Conservation (phyloP, 2,329 filamentous ascomycete species). For the Pseudogymnoascus sp. region DNA sequence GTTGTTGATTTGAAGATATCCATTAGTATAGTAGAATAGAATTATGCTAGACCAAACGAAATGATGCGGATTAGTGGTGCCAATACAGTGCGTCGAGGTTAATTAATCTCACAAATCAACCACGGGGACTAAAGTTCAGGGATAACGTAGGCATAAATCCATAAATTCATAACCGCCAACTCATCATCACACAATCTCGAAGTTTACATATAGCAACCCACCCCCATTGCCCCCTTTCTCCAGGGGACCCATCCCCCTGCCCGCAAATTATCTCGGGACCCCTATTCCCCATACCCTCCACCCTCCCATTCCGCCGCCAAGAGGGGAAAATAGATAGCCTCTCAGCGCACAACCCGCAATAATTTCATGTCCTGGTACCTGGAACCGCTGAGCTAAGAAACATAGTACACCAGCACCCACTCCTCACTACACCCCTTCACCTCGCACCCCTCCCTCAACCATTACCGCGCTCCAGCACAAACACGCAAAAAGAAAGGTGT, state of each 20-base stretch:
- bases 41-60: not conserved
- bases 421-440: not conserved
- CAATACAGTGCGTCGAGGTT: not conserved
- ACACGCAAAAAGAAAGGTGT: conserved; percentile 1
- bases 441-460: not conserved
- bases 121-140: not conserved
- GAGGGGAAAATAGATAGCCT: not conserved
- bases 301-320: not conserved
- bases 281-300: not conserved
- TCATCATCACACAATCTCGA: not conserved
- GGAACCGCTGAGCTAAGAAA: not conserved
- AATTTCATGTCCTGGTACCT: not conserved
- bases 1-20: not conserved
- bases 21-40: conserved; percentile 4
- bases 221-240: not conserved
- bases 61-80: not conserved
- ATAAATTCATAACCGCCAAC: not conserved
- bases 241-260: not conserved
- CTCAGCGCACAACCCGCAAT: not conserved
- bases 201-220: not conserved
- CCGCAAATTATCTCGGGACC: not conserved
- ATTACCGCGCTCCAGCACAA: not conserved
- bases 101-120: not conserved
- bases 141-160: not conserved
- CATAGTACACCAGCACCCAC: not conserved